phyloP scores from a whole-genome alignment of 768 basidiomycete species.

The Leccinum pellstonianum region DNA sequence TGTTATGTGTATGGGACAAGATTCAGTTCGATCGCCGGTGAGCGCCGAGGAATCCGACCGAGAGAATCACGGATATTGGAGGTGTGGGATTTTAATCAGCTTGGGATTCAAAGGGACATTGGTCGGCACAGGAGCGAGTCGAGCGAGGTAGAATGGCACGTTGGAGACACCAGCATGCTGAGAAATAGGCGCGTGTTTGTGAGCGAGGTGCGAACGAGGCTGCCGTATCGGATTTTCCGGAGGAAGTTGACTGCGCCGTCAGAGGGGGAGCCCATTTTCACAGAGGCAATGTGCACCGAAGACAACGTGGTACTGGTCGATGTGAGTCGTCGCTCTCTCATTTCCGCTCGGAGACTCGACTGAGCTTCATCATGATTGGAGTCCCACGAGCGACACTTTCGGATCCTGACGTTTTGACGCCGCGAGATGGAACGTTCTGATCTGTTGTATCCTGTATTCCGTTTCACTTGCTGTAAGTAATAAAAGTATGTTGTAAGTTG shows the following conservation, averaged over 20 bases:
- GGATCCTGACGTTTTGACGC: constrained; percentile 30
- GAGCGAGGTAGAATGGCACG: constrained; percentile 22
- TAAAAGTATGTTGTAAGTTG: neutral
- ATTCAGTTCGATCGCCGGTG: constrained; percentile 34
- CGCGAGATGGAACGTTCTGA: neutral
- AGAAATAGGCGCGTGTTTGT: constrained; percentile 37
- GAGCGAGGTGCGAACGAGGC: constrained; percentile 40
- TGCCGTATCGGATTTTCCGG: constrained; percentile 46
- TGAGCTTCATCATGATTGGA: constrained; percentile 4
- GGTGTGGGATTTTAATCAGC: constrained; percentile 54
- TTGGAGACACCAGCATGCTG: constrained; percentile 28
- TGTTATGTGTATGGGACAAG: constrained; percentile 56
- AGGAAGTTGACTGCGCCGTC: constrained; percentile 18
- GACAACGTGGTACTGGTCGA: constrained; percentile 55
- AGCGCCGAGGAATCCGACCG: constrained; percentile 11
- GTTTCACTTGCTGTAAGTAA: neutral
- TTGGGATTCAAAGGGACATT: constrained; percentile 33
- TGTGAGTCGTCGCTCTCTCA: constrained; percentile 26
- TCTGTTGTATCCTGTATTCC: neutral
- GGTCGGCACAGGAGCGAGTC: constrained; percentile 4
- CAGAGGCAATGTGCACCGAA: constrained; percentile 52
- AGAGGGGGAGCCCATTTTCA: constrained; percentile 13
- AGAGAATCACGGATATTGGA: constrained; percentile 28
- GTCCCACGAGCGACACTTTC: constrained; percentile 26
- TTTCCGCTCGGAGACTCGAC: neutral